Percentiles rank a stretch among this genome's conserved stretches.
Evolutionary conservation across 192 early-diverging fungal genomes (phyloP).

Genomic region (Entomortierella parvispora): DNA sequence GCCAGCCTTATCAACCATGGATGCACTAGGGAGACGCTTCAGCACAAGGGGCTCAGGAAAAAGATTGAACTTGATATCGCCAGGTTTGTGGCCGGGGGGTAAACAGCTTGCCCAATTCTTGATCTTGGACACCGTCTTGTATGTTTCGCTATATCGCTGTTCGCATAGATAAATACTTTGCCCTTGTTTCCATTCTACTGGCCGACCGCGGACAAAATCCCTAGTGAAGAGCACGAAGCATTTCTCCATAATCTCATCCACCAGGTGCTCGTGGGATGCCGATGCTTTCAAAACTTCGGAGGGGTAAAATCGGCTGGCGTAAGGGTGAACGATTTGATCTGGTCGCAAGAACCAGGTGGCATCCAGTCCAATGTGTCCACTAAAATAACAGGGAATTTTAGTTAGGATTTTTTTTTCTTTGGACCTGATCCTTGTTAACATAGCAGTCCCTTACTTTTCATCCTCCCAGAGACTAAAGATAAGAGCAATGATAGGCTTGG

Average conservation of each 20-base stretch:
- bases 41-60: conserved; percentile 38
- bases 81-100: conserved; percentile 55
- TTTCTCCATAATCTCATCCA: conserved; percentile 65
- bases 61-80: conserved; percentile 49
- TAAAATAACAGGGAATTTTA: conserved; percentile 10
- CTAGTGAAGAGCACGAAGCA: conserved; percentile 69
- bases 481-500: conserved; percentile 71
- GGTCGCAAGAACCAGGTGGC: conserved; percentile 73
- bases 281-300: conserved; percentile 76
- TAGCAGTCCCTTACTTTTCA: conserved; percentile 38
- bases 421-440: background rate
- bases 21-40: conserved; percentile 46
- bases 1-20: conserved; percentile 50
- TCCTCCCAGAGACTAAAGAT: conserved; percentile 64
- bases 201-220: conserved; percentile 67
- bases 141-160: conserved; percentile 66
- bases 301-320: conserved; percentile 64
- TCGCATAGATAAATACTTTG: conserved; percentile 74
- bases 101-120: conserved; percentile 69
- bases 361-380: conserved; percentile 54
- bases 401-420: background rate
- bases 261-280: conserved; percentile 60
- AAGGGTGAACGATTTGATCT: conserved; percentile 71
- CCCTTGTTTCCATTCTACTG: conserved; percentile 55
- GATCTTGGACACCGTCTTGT: conserved; percentile 67